Percentiles rank a stretch among this genome's conserved stretches.
These are phyloP conservation scores for Thymus quinquecostatus DNA, from an alignment of 257 asterid genomes.

Conservation along the genomic window DNA sequence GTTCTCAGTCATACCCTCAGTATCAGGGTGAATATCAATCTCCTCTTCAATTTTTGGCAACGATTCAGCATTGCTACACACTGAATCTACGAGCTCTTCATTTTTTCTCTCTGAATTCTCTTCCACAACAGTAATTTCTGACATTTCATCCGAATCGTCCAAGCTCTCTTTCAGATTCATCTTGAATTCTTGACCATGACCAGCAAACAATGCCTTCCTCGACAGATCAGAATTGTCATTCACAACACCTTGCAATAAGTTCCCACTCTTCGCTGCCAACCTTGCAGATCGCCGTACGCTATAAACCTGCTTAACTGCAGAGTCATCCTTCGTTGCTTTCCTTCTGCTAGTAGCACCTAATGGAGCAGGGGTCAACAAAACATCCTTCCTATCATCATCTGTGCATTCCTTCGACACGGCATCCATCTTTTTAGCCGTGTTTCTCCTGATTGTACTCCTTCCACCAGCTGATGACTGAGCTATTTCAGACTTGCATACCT, in stretches of 20 bases:
- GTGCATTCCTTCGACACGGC: slow-evolving; percentile 47
- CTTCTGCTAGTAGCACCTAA: slow-evolving; percentile 46
- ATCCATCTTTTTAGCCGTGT: slow-evolving; percentile 49
- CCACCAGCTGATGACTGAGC: slow-evolving; percentile 56
- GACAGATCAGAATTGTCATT: slow-evolving; percentile 22
- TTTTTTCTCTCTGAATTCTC: neutral
- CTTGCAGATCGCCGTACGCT: slow-evolving; percentile 70
- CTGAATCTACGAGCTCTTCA: no score
- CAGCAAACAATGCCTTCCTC: slow-evolving; percentile 37
- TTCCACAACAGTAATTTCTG: slow-evolving; percentile 44
- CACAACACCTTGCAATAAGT: slow-evolving; percentile 16
- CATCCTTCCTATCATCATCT: slow-evolving; percentile 35
- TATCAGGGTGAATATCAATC: neutral
- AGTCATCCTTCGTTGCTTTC: slow-evolving; percentile 44
- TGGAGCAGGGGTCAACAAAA: slow-evolving; percentile 50
- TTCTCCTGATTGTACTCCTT: slow-evolving; percentile 47
- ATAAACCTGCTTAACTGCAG: slow-evolving; percentile 34
- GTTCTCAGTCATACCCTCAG: neutral
- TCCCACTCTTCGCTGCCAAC: slow-evolving; percentile 52
- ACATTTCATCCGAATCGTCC: slow-evolving; percentile 36
- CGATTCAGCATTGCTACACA: no score
- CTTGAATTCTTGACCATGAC: slow-evolving; percentile 35
- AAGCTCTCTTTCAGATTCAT: slow-evolving; percentile 22
- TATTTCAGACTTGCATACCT: slow-evolving; percentile 43
- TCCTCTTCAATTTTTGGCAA: neutral